These are phyloP conservation scores for Cystobasidium ongulense DNA, from an alignment of 768 basidiomycete species.

Conservation along the genomic window DNA sequence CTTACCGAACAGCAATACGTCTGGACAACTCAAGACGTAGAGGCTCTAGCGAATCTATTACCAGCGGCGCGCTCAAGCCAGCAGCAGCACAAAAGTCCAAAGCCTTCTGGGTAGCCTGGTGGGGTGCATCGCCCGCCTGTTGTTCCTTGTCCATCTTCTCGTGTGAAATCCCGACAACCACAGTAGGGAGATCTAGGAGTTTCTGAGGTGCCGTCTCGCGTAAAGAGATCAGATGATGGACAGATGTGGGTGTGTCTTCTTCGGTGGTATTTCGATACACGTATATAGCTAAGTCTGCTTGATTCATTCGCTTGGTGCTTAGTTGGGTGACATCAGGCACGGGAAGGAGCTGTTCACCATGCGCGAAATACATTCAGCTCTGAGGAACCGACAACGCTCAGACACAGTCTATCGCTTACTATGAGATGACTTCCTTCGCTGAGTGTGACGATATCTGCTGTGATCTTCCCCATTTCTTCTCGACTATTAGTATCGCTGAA, in stretches of 20 bases:
- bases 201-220: conserved; percentile 10
- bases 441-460: background rate
- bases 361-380: too few relatives aligned
- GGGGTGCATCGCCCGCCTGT: background rate
- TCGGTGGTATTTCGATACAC: background rate
- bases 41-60: background rate
- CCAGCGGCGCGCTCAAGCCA: background rate
- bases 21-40: background rate
- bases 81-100: background rate
- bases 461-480: background rate
- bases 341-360: background rate
- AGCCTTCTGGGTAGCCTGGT: background rate
- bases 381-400: too few relatives aligned
- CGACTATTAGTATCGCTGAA: background rate
- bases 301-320: background rate
- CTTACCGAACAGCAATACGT: background rate
- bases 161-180: background rate
- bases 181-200: background rate
- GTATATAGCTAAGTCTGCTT: conserved; percentile 18
- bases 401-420: too few relatives aligned
- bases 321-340: conserved; percentile 5
- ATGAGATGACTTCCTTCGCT: background rate
- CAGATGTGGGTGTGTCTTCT: background rate
- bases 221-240: background rate
- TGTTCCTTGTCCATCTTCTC: background rate